Percentiles rank a stretch among this genome's conserved stretches.
phyloP scores from a whole-genome alignment of 2,329 filamentous ascomycete species.

The Pseudogymnoascus sp. region DNA sequence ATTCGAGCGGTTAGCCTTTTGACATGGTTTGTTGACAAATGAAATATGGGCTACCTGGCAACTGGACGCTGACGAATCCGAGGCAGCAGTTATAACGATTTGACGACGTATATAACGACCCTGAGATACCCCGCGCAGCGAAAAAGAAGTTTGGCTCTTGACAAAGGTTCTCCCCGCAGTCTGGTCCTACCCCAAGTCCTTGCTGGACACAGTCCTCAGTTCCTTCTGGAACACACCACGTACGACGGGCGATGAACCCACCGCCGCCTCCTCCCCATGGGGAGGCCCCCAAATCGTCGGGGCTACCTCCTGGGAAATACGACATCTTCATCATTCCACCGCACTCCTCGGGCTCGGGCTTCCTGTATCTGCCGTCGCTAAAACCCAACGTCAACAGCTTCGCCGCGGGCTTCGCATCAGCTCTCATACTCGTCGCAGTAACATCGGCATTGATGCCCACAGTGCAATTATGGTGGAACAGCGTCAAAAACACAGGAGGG shows the following conservation, averaged over 20 bases:
- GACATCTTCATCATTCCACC: slow-evolving; percentile 96
- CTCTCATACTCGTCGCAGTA: slow-evolving; percentile 63
- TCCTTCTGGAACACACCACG: slow-evolving; percentile 1
- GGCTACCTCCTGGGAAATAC: slow-evolving; percentile 81
- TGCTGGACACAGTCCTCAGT: neutral
- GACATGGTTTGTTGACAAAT: neutral
- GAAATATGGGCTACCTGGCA: neutral
- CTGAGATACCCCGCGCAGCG: neutral
- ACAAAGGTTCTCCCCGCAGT: neutral
- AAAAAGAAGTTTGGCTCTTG: neutral
- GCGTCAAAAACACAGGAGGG: slow-evolving; percentile 62
- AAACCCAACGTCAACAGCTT: slow-evolving; percentile 85
- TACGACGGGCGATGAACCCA: slow-evolving; percentile 27
- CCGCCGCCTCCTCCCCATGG: slow-evolving; percentile 80
- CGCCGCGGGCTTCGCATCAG: slow-evolving; percentile 72
- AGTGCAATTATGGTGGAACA: slow-evolving; percentile 62
- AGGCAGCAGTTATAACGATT: neutral
- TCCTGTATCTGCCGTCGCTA: slow-evolving; percentile 88
- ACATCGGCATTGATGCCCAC: slow-evolving; percentile 66
- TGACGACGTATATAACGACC: neutral
- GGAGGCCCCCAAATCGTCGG: slow-evolving; percentile 60
- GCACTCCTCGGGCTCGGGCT: slow-evolving; percentile 79
- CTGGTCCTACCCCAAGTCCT: neutral
- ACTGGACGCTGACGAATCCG: neutral
- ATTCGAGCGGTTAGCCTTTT: neutral